Percentiles rank a stretch among this genome's conserved stretches.
Evolutionary conservation across 768 basidiomycete species (phyloP).

Genomic region (Gymnopilus junonius): DNA sequence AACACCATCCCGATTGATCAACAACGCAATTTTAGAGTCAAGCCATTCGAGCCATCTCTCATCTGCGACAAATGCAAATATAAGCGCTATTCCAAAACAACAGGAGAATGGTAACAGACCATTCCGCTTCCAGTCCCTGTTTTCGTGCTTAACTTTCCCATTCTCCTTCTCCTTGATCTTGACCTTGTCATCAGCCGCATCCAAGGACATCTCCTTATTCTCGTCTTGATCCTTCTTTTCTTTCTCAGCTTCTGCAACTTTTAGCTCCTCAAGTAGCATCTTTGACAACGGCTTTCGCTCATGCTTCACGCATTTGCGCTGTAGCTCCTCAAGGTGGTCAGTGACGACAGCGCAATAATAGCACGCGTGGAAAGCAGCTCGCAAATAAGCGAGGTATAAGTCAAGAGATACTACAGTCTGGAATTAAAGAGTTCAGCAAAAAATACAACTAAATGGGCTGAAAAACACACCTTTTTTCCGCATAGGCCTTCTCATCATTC

Average conservation of each 20-base stretch:
- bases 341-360: constrained; percentile 96
- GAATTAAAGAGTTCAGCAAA: constrained; percentile 22
- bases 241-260: constrained; percentile 56
- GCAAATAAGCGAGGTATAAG: constrained; percentile 91
- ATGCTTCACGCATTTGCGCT: constrained; percentile 94
- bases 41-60: constrained; percentile 90
- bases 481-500: constrained; percentile 67
- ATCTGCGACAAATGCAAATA: constrained; percentile 47
- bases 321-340: constrained; percentile 94
- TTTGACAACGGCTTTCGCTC: constrained; percentile 77
- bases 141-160: constrained; percentile 38
- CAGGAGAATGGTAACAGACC: constrained; percentile 47
- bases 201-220: constrained; percentile 35
- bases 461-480: constrained; percentile 68
- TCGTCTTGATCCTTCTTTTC: constrained; percentile 48
- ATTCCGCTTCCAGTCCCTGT: constrained; percentile 59
- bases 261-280: constrained; percentile 61
- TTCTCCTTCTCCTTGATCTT: constrained; percentile 41
- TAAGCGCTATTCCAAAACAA: constrained; percentile 6
- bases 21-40: constrained; percentile 81
- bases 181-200: constrained; percentile 35
- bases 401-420: constrained; percentile 87
- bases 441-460: constrained; percentile 10
- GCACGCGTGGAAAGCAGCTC: constrained; percentile 92
- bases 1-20: constrained; percentile 78